Evolutionary conservation across 345 rosid species (phyloP).

Genomic region (Eucalyptus regnans): DNA sequence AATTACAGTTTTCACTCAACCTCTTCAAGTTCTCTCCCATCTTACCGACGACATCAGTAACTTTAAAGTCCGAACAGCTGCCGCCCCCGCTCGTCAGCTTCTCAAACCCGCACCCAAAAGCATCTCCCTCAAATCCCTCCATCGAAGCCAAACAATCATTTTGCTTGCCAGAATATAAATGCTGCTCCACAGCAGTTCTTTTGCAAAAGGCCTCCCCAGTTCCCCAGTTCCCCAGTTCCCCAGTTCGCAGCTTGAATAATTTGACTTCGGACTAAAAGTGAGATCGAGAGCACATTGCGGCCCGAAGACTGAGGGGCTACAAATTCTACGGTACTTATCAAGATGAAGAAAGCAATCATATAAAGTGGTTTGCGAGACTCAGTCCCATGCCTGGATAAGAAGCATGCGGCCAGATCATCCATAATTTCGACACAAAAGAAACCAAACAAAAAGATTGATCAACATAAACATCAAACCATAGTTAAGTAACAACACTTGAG

Average conservation of each 20-base stretch:
- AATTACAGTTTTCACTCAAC: slow-evolving; percentile 7
- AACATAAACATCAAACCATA: not conserved
- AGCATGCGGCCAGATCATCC: not conserved
- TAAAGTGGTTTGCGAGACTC: not conserved
- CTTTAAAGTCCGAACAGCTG: slow-evolving; percentile 25
- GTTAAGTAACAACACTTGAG: not conserved
- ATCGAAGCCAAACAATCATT: slow-evolving; percentile 11
- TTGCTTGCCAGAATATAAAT: slow-evolving; percentile 18
- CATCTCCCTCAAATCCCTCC: not conserved
- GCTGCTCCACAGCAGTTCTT: slow-evolving; percentile 13
- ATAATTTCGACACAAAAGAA: not conserved
- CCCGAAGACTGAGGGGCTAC: slow-evolving; percentile 2
- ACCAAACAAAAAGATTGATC: not conserved
- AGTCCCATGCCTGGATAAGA: not conserved
- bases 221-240: slow-evolving; percentile 28
- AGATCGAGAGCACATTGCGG: slow-evolving; percentile 8
- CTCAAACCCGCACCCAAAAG: slow-evolving; percentile 20
- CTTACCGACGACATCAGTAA: slow-evolving; percentile 11
- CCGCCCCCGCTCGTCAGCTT: slow-evolving; percentile 21
- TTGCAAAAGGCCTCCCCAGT: slow-evolving; percentile 29
- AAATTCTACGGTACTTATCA: not conserved
- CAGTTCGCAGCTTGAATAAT: not conserved
- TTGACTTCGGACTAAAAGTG: not conserved
- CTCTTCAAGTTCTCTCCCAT: slow-evolving; percentile 4
- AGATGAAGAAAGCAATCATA: not conserved